Percentiles rank a stretch among this genome's conserved stretches.
These are phyloP conservation scores for Capsella bursapastoris DNA, from an alignment of 345 rosid genomes.

Conservation along the genomic window DNA sequence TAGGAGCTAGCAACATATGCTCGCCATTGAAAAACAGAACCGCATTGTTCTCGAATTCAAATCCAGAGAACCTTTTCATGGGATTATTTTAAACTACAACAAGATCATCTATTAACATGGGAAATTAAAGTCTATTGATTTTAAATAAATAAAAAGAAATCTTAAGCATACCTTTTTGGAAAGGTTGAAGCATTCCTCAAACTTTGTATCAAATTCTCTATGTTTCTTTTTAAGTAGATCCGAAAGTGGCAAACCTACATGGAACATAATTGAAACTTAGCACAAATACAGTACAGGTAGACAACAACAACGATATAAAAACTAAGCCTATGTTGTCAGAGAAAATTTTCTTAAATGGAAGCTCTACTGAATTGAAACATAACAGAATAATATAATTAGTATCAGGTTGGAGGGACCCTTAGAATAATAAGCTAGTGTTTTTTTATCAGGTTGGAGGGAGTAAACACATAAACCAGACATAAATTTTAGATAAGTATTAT, in stretches of 20 bases:
- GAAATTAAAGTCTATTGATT: conserved; percentile 9
- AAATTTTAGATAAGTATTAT: not conserved
- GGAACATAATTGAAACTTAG: conserved; percentile 31
- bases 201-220: conserved; percentile 72
- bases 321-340: not conserved
- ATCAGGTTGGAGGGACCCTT: conserved; percentile 14
- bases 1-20: conserved; percentile 24
- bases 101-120: conserved; percentile 8
- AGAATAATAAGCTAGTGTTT: conserved; percentile 3
- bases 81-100: not conserved
- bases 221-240: conserved; percentile 60
- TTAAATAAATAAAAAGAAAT: not conserved
- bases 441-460: not conserved
- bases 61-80: conserved; percentile 11
- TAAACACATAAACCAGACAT: not conserved
- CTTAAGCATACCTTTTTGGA: conserved; percentile 61
- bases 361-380: not conserved
- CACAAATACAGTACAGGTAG: not conserved
- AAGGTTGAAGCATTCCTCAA: conserved; percentile 59
- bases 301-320: conserved; percentile 25
- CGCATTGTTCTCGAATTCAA: conserved; percentile 17
- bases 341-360: not conserved
- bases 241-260: conserved; percentile 63
- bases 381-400: not conserved
- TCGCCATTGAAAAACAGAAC: conserved; percentile 13